A percentile compares a stretch with the other conserved stretches of the same genome.
Evolutionary conservation across 2,329 filamentous ascomycete species (phyloP).

Genomic region (Epichloe bromicola): DNA sequence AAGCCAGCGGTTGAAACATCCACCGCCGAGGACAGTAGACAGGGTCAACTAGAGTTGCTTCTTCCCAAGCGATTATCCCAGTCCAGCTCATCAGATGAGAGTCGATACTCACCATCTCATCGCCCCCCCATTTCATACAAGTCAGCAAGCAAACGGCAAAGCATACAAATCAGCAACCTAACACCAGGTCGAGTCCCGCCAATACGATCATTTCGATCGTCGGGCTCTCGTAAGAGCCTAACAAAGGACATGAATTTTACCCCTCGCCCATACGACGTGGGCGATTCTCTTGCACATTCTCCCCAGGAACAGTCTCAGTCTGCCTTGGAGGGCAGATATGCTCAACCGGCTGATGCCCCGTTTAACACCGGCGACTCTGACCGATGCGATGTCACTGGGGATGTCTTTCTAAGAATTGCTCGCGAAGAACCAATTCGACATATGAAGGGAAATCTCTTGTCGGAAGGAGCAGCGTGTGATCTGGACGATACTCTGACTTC

Average conservation of each 20-base stretch:
- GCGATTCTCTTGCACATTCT: slow-evolving; percentile 29
- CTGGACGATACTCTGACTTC: slow-evolving; percentile 23
- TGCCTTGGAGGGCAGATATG: slow-evolving; percentile 32
- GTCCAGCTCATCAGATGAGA: slow-evolving; percentile 34
- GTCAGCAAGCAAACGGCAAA: slow-evolving; percentile 20
- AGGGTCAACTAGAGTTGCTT: slow-evolving; percentile 34
- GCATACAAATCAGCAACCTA: slow-evolving; percentile 19
- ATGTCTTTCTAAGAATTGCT: slow-evolving; percentile 47
- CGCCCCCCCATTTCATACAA: slow-evolving; percentile 39
- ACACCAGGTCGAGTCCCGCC: slow-evolving; percentile 33
- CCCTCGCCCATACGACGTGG: slow-evolving; percentile 29
- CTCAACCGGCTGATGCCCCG: neutral
- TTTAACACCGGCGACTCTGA: slow-evolving; percentile 1
- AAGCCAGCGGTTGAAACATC: slow-evolving; percentile 12
- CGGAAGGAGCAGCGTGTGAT: slow-evolving; percentile 1
- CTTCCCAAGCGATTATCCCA: slow-evolving; percentile 29
- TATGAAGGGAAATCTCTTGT: slow-evolving; percentile 17
- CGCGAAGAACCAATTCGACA: slow-evolving; percentile 35
- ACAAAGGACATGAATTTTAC: slow-evolving; percentile 39
- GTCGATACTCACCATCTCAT: slow-evolving; percentile 24
- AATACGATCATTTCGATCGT: slow-evolving; percentile 43
- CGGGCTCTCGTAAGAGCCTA: slow-evolving; percentile 42
- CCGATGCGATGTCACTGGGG: slow-evolving; percentile 37
- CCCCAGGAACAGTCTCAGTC: slow-evolving; percentile 36
- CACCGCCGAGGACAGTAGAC: slow-evolving; percentile 11